These are phyloP conservation scores for Populus euphratica DNA, from an alignment of 345 rosid species.

Conservation along the genomic window DNA sequence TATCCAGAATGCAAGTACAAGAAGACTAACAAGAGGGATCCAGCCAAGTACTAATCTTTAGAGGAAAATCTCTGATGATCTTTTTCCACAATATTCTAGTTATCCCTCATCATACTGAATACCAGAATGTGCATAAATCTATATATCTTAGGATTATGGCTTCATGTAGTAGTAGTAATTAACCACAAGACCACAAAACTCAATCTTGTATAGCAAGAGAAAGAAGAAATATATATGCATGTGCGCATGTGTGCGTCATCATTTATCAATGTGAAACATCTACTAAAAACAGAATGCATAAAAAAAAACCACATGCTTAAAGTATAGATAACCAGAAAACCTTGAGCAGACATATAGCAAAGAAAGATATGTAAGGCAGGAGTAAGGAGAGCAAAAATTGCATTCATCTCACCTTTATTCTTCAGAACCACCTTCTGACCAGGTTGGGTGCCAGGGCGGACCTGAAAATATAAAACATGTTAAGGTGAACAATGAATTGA, in stretches of 20 bases:
- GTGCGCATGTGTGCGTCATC: neutral
- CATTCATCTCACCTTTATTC: slow-evolving; percentile 70
- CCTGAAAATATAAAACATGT: slow-evolving; percentile 39
- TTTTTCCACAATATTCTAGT: neutral
- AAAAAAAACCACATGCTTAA: neutral
- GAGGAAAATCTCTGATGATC: neutral
- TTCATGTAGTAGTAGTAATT: neutral
- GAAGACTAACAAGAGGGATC: neutral
- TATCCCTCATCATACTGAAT: neutral
- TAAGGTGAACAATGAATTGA: neutral
- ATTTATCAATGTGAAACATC: neutral
- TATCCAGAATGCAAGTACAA: neutral
- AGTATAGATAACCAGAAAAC: neutral
- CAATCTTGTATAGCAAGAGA: neutral
- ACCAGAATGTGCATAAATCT: neutral
- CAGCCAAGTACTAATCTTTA: neutral
- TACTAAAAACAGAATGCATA: neutral
- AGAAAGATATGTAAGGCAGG: neutral
- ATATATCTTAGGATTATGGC: neutral
- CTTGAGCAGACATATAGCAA: neutral
- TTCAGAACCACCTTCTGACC: slow-evolving; percentile 97
- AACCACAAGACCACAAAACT: neutral
- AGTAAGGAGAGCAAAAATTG: neutral
- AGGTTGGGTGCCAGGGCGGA: slow-evolving; percentile 94
- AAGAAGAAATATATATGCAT: too few relatives aligned